phyloP scores from a whole-genome alignment of 345 rosid species.

The Clausena lansium region DNA sequence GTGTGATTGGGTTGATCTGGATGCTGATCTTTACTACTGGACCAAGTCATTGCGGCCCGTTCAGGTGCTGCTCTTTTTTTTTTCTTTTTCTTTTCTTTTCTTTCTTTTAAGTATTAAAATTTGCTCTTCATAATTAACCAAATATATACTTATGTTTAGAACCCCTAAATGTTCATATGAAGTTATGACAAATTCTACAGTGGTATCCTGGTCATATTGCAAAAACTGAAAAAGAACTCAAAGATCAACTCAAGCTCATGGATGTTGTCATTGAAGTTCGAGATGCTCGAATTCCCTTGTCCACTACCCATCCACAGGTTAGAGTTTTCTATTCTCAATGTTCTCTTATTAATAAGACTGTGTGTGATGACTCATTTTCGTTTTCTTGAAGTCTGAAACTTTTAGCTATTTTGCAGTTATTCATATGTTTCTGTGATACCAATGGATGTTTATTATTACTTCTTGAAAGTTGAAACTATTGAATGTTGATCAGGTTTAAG shows the following conservation, averaged over 20 bases:
- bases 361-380: no score
- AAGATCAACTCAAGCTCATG: constrained; percentile 90
- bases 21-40: constrained; percentile 77
- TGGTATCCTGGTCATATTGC: constrained; percentile 99
- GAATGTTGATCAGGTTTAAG: not conserved
- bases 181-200: constrained; percentile 32
- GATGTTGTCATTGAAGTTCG: constrained; percentile 95
- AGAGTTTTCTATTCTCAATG: not conserved
- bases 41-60: constrained; percentile 70
- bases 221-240: constrained; percentile 88
- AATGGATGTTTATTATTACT: not conserved
- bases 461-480: not conserved
- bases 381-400: no score
- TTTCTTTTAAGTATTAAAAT: not conserved
- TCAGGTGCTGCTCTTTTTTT: no score
- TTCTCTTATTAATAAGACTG: no score
- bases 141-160: not conserved
- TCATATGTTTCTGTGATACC: not conserved
- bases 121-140: not conserved
- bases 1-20: constrained; percentile 66
- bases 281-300: constrained; percentile 89
- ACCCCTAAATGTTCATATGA: not conserved
- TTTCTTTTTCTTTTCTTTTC: no score
- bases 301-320: constrained; percentile 88
- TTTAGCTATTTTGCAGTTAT: not conserved